Conservation (phyloP, 208 protist genomes). For the Trichomonas vaginalis region DNA sequence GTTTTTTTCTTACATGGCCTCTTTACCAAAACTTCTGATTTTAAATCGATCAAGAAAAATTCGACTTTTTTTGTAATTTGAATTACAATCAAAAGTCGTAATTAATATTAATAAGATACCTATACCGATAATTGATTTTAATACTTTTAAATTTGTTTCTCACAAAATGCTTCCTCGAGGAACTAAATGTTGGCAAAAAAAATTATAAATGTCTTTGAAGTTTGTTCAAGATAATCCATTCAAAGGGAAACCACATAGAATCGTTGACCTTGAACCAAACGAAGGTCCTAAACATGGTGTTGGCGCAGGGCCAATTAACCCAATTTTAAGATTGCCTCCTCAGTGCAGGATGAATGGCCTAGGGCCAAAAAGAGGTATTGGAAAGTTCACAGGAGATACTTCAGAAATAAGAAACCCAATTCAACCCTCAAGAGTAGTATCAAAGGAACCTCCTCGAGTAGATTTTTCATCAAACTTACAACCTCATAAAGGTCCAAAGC, state of each 20-base stretch:
- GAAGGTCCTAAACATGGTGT: background rate
- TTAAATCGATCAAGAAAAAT: no score
- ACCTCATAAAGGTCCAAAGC: background rate
- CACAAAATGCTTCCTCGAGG: no score
- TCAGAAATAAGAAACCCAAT: background rate
- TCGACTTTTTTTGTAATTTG: no score
- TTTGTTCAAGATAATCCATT: background rate
- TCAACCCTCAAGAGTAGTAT: background rate
- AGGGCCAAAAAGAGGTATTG: background rate
- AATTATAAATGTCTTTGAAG: background rate
- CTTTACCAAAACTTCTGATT: no score
- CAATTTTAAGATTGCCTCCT: background rate
- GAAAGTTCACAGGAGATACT: background rate
- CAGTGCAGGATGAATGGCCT: background rate
- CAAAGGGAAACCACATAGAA: background rate
- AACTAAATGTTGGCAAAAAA: no score
- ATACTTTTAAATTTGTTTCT: no score
- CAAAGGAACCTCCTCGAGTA: background rate
- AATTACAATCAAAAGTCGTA: no score
- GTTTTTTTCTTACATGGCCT: no score
- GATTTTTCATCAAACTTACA: background rate
- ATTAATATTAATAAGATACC: no score
- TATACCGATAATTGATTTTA: no score
- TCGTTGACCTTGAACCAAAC: background rate
- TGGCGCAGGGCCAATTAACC: background rate